Evolutionary conservation across 768 basidiomycete species (phyloP).

Genomic region (Hydnomerulius pinastri): DNA sequence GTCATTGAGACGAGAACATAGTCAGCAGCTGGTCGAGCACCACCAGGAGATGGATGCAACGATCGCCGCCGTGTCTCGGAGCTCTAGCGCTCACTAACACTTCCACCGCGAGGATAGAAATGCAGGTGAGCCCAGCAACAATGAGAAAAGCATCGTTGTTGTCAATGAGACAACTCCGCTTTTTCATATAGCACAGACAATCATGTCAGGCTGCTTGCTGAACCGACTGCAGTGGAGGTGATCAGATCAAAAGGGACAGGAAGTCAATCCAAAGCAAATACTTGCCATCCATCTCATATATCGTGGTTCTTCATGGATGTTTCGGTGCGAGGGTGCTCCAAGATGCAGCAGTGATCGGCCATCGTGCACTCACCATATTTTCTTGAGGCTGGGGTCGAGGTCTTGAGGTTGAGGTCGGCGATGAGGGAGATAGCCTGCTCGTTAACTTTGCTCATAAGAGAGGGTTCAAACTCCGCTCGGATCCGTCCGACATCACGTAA

Average conservation of each 20-base stretch:
- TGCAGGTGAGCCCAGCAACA: constrained; percentile 42
- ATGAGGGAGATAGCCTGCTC: background rate
- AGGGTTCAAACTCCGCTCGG: constrained; percentile 24
- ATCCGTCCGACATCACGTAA: constrained; percentile 19
- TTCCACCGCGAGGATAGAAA: constrained; percentile 13
- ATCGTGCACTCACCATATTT: constrained; percentile 56
- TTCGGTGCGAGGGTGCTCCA: constrained; percentile 42
- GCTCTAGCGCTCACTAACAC: constrained; percentile 47
- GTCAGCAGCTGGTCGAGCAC: constrained; percentile 33
- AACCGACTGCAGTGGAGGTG: constrained; percentile 24
- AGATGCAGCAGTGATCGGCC: constrained; percentile 22
- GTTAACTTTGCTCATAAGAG: background rate
- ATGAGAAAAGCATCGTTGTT: constrained; percentile 41
- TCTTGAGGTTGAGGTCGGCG: constrained; percentile 17
- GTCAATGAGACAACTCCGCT: constrained; percentile 38
- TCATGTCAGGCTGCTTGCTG: constrained; percentile 19
- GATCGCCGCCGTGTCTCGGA: constrained; percentile 45
- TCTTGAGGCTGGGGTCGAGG: constrained; percentile 40
- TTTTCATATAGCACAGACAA: constrained; percentile 16
- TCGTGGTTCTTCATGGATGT: constrained; percentile 33
- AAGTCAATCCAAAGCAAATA: constrained; percentile 39
- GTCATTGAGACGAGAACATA: constrained; percentile 84
- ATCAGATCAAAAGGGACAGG: constrained; percentile 20
- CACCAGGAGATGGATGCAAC: constrained; percentile 25
- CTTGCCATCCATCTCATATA: constrained; percentile 55